Base-by-base conservation (phyloP, 2,329 filamentous ascomycete genomes). In the Aspergillus japonicus region DNA sequence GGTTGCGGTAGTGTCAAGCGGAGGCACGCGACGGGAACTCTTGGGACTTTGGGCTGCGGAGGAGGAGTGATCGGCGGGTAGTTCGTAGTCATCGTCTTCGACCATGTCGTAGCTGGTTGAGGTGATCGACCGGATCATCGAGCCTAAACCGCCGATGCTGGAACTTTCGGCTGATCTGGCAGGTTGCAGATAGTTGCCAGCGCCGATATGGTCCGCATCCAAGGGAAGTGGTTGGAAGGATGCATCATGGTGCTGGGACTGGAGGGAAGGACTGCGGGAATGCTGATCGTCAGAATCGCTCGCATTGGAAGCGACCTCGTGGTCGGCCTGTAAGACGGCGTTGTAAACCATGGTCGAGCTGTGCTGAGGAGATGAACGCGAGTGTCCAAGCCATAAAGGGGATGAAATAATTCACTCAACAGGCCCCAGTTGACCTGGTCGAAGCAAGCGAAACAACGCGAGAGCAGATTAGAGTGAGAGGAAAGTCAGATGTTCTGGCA, bases 81-180 rank as follows among this genome's bases (percentile, higher is more conserved):
- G 71, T 54, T 80, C 78, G 63, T 80, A 79, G 64, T 81, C 78
- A 62, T 81, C 78, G 35, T 75, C 77, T 62, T 81, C 79, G 29
- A 81, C 71, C 59, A 81, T 71, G 55, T 80, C 77, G 67, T 81
- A 81, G 63, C 71, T 77, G 24, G 71, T 68, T 26, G 71, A 66
- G 53, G 68, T 73, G 64, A 77, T 69, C 33, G 76, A 76, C 54
- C 71, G 72, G 61, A 78, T 72, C 59, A 77, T 70, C 24, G 72
- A 73, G 44, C 71, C 66, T 23, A 77, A 60, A 33, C 60, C 58
- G 26, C 62, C 57, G 50, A 72, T 59, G 49, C 59, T 63, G 48
- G 64, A 63, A 44, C 69, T 66, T 5, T 73, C 69, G 19, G 59
- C 54, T 16, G 66, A 66, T 56, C 62, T 69, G n/a, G 74, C 72